Evolutionary conservation across 768 basidiomycete genomes (phyloP), one percentile per base, ranked within the genome.

Genomic region (Pisolithus albus): DNA sequence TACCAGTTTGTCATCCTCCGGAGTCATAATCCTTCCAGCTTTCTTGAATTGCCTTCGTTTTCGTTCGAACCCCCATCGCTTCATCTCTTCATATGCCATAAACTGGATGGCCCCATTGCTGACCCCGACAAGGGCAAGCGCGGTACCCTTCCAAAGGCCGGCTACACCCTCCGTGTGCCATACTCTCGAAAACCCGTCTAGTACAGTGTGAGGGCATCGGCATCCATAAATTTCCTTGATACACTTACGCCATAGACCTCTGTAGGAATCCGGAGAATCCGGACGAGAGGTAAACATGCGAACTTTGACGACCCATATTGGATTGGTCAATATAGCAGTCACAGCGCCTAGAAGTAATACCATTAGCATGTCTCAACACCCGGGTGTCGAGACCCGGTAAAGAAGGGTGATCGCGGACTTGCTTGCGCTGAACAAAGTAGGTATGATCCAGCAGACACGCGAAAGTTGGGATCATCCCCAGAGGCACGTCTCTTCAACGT

Each of bases 301-400:
- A 8, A 96, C 94, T 72, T 95, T 89, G 50, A 98, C 88, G 13
- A 98, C 88, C 95, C 95, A 98, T 59, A 97, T 82, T 0, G 95
- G 96, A 67, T 99, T 98, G 7, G 95, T 99, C 64, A 96, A 78
- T 61, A 98, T 73, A 1, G 96, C 93, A 4, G 94, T 96, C 16
- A 83, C 83, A 11, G 94, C 89, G 72, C 95, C 95, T 98, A 59
- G 16, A 37, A 51, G 16, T 50, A 49, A 56, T 36, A 48, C 39
- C 37, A 51, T 56, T 49, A 66, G 50, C 50, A 52, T 32, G 49
- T 23, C 30, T 42, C 46, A 51, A 51, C 39, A 41, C 46, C 46
- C n/a, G 18, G 34, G 32, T 21, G 34, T 15, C n/a, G 24, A 47
- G 41, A 38, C 38, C 48, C 49, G 36, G 23, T 49, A 50, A 45